Base-by-base conservation (phyloP, 2,329 filamentous ascomycete genomes). In the Botrytis deweyae region DNA sequence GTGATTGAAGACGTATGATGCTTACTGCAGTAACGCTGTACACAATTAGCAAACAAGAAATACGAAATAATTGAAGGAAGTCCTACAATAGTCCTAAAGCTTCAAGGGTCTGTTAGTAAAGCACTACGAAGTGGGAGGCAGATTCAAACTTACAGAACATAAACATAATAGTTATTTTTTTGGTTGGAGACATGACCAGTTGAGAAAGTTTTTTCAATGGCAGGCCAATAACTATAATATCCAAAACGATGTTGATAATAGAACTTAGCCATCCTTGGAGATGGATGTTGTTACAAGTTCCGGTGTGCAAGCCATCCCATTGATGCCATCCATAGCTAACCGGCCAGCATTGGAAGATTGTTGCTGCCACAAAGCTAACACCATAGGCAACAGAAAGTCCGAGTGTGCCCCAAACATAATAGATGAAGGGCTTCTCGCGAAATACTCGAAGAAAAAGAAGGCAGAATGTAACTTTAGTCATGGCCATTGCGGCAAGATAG, bases 371-470 rank as follows among this genome's bases (percentile, higher is more conserved):
- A 40, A 75, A 76, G 10, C 69, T 55, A 20, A 76, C 58, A 42
- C 61, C 33, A 36, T 72, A 70, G 7, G 52, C 74, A 55, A 71
- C 63, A 67, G 82, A 83, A 70, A 86, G 80, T 9, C 77, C 76
- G 44, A 86, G 76, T 65, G 52, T 69, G 44, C 65, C 70, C 40
- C 61, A 70, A 63, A 74, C 70, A 49, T 38, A 70, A 42, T 70
- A 70, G 22, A 83, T 82, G 18, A 87, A 83, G 6, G 70, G 72
- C 0, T 70, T 59, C 0, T 80, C 77, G 0, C 86, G 85, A 74
- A 89, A 89, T 72, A 89, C 85, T 72, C 86, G 84, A 14, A 87
- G 80, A 76, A 88, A 89, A 78, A 89, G 88, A 76, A 86, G 82
- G 1, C 89, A 80, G 42, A 89, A 81, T 1, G 87, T 84, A 5